These are phyloP conservation scores for Odonthalia washingtoniensis DNA, from an alignment of 31 red algal species.

Conservation along the genomic window DNA sequence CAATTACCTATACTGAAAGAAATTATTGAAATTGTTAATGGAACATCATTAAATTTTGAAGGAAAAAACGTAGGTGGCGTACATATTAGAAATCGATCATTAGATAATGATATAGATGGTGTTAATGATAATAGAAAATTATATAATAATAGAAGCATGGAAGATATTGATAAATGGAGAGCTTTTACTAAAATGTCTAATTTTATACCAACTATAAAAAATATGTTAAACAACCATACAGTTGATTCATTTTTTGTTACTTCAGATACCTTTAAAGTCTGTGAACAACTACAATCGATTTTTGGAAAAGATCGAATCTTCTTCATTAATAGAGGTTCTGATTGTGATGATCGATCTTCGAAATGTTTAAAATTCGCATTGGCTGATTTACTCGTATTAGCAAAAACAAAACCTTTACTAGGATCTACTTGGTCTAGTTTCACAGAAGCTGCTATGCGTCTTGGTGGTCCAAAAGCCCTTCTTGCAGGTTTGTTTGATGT, in stretches of 20 bases:
- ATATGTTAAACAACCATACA: slow-evolving; percentile 57
- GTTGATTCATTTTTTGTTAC: slow-evolving; percentile 77
- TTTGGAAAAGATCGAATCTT: slow-evolving; percentile 60
- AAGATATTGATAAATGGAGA: slow-evolving; percentile 50
- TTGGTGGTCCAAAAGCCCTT: slow-evolving; percentile 72
- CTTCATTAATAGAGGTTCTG: slow-evolving; percentile 55
- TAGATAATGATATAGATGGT: slow-evolving; percentile 70
- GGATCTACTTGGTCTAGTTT: slow-evolving; percentile 86
- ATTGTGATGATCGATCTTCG: slow-evolving; percentile 66
- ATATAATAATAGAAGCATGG: slow-evolving; percentile 62
- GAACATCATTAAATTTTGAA: neutral
- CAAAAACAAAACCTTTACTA: slow-evolving; percentile 60
- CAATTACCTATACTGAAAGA: slow-evolving; percentile 40
- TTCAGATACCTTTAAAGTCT: slow-evolving; percentile 61
- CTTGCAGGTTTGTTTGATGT: slow-evolving; percentile 66
- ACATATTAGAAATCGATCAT: slow-evolving; percentile 72
- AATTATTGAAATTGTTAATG: slow-evolving; percentile 41
- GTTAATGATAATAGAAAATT: slow-evolving; percentile 56
- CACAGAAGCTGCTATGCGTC: slow-evolving; percentile 77
- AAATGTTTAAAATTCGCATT: slow-evolving; percentile 76
- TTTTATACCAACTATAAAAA: slow-evolving; percentile 57
- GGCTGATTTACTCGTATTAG: slow-evolving; percentile 75
- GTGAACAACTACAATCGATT: slow-evolving; percentile 45
- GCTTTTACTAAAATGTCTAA: slow-evolving; percentile 41
- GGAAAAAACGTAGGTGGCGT: slow-evolving; percentile 56